These are phyloP conservation scores for Chalciporus sp. DNA, from an alignment of 1,284 basidiomycete species.

Conservation along the genomic window DNA sequence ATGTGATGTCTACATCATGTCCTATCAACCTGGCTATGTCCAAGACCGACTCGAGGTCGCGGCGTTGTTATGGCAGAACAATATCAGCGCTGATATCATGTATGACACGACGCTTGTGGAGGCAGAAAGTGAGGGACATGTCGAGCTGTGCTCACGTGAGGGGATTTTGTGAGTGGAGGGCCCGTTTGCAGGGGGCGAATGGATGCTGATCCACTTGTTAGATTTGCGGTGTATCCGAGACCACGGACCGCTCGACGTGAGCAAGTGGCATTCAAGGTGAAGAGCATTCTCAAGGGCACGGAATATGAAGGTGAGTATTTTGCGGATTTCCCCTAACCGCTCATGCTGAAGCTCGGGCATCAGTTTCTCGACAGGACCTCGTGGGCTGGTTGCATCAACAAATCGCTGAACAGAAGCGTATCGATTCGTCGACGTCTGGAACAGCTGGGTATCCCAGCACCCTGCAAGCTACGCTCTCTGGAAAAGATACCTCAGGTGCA, in stretches of 20 bases:
- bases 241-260: conserved; percentile 59
- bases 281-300: conserved; percentile 74
- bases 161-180: conserved; percentile 67
- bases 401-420: conserved; percentile 74
- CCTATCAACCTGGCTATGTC: conserved; percentile 75
- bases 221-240: conserved; percentile 73
- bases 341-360: background rate
- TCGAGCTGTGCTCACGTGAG: conserved; percentile 69
- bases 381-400: conserved; percentile 73
- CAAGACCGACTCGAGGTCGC: conserved; percentile 80
- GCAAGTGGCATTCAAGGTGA: conserved; percentile 74
- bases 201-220: conserved; percentile 30
- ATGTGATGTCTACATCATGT: conserved; percentile 84
- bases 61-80: conserved; percentile 76
- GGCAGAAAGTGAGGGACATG: conserved; percentile 61
- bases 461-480: conserved; percentile 29
- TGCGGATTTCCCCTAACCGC: background rate
- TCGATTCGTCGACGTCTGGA: conserved; percentile 66
- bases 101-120: conserved; percentile 73
- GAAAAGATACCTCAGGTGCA: conserved; percentile 45
- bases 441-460: conserved; percentile 45
- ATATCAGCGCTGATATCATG: conserved; percentile 86
- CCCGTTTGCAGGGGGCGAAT: background rate
- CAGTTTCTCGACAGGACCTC: conserved; percentile 71
- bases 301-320: conserved; percentile 65